Evolutionary conservation across 345 rosid genomes (phyloP).

Genomic region (Populus euphratica): DNA sequence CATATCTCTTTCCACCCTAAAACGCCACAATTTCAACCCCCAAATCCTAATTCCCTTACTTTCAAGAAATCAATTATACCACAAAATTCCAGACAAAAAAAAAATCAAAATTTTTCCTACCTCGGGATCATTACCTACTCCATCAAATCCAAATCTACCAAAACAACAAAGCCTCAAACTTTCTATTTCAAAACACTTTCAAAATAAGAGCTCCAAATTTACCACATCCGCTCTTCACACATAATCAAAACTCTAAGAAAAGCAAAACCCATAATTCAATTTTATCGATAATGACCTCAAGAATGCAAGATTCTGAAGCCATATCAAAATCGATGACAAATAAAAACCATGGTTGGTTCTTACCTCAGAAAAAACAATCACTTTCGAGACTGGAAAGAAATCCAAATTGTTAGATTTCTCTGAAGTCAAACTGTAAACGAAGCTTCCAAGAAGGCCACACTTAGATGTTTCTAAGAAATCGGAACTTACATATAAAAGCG

Average conservation of each 20-base stretch:
- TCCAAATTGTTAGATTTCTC: constrained; percentile 1
- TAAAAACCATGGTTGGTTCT: neutral
- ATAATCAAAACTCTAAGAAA: neutral
- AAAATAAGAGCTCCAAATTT: constrained; percentile 2
- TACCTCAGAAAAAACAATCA: constrained; percentile 12
- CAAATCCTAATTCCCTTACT: neutral
- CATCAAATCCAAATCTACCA: constrained; percentile 3
- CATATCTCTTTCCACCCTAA: neutral
- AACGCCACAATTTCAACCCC: neutral
- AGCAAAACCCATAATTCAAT: neutral
- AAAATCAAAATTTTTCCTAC: too few species aligned
- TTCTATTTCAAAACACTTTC: neutral
- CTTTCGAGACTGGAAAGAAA: neutral
- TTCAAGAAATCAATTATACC: neutral
- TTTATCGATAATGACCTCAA: neutral
- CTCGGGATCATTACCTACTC: neutral
- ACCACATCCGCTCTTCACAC: neutral
- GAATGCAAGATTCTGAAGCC: neutral
- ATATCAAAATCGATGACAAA: constrained; percentile 1
- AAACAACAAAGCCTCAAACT: neutral
- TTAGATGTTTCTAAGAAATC: neutral
- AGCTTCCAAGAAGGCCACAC: neutral
- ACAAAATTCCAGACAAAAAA: neutral
- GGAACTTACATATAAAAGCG: neutral
- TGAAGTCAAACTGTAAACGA: neutral